phyloP scores from a whole-genome alignment of 2,329 filamentous ascomycete genomes.

The Fusarium annulatum region DNA sequence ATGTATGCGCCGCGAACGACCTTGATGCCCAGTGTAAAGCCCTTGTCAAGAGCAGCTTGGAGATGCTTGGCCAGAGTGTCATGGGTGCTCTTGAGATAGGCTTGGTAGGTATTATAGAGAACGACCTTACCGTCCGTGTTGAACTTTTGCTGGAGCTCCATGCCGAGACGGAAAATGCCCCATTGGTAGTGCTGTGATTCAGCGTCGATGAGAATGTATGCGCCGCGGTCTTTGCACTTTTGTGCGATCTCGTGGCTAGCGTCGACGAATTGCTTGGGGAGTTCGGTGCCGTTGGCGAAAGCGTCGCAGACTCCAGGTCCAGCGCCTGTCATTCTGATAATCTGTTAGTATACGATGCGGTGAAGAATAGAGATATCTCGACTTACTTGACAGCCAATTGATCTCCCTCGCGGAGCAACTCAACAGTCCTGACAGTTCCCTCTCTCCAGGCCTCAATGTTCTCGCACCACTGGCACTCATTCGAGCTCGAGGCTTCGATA shows the following conservation, averaged over 20 bases:
- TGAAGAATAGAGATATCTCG: neutral
- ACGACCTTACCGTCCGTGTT: constrained; percentile 52
- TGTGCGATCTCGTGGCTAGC: constrained; percentile 55
- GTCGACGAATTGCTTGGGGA: constrained; percentile 55
- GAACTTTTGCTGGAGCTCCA: constrained; percentile 53
- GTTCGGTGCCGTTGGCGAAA: constrained; percentile 48
- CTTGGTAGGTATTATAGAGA: constrained; percentile 66
- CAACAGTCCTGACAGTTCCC: constrained; percentile 48
- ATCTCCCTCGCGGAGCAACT: constrained; percentile 50
- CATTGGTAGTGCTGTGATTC: constrained; percentile 58
- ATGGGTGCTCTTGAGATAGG: constrained; percentile 63
- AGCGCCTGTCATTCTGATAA: constrained; percentile 55
- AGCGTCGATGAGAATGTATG: constrained; percentile 59
- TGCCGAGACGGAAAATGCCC: constrained; percentile 49
- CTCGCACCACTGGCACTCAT: constrained; percentile 51
- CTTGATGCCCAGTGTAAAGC: constrained; percentile 66
- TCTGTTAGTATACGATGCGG: neutral
- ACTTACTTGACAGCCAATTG: constrained; percentile 54
- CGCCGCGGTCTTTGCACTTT: constrained; percentile 52
- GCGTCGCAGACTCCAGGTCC: constrained; percentile 54
- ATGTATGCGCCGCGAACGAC: constrained; percentile 69
- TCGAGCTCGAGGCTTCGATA: constrained; percentile 52
- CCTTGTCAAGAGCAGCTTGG: constrained; percentile 54
- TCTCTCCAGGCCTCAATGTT: constrained; percentile 53
- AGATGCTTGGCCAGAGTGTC: constrained; percentile 58